A percentile compares a stretch with the other conserved stretches of the same genome.
Conservation (phyloP, 2,329 filamentous ascomycete genomes). For the Exophiala phaeomuriformis region DNA sequence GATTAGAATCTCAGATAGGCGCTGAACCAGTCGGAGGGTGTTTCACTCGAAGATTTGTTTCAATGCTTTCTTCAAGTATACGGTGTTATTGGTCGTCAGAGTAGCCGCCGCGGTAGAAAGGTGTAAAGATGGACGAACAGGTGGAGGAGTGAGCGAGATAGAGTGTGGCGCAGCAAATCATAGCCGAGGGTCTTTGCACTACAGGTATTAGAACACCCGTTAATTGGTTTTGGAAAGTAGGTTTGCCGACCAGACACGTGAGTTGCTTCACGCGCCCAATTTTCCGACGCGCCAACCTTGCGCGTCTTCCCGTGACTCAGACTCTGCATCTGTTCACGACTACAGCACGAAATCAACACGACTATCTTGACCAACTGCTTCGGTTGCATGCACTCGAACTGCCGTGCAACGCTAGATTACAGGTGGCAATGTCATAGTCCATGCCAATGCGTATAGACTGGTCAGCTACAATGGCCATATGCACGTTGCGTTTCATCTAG, state of each 20-base stretch:
- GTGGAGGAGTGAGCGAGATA: not conserved
- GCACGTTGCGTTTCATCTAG: slow-evolving; percentile 20
- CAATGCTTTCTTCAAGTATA: not conserved
- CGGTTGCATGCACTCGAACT: slow-evolving; percentile 17
- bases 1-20: slow-evolving; percentile 11
- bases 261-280: not conserved
- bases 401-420: slow-evolving; percentile 7
- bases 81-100: slow-evolving; percentile 1
- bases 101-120: not conserved
- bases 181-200: too few relatives aligned
- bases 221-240: too few relatives aligned
- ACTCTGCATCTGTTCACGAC: slow-evolving; percentile 4
- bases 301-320: slow-evolving; percentile 9
- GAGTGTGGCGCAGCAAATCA: not conserved
- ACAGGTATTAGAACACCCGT: too few relatives aligned
- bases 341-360: slow-evolving; percentile 18
- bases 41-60: slow-evolving; percentile 1
- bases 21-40: slow-evolving; percentile 6
- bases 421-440: slow-evolving; percentile 3
- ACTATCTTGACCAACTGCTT: slow-evolving; percentile 19
- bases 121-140: not conserved
- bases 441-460: slow-evolving; percentile 6
- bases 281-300: slow-evolving; percentile 4
- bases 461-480: slow-evolving; percentile 1
- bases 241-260: not conserved